A percentile compares a stretch with the other conserved stretches of the same genome.
Evolutionary conservation across 2,329 filamentous ascomycete species (phyloP).

Genomic region (Penicillium sp.): DNA sequence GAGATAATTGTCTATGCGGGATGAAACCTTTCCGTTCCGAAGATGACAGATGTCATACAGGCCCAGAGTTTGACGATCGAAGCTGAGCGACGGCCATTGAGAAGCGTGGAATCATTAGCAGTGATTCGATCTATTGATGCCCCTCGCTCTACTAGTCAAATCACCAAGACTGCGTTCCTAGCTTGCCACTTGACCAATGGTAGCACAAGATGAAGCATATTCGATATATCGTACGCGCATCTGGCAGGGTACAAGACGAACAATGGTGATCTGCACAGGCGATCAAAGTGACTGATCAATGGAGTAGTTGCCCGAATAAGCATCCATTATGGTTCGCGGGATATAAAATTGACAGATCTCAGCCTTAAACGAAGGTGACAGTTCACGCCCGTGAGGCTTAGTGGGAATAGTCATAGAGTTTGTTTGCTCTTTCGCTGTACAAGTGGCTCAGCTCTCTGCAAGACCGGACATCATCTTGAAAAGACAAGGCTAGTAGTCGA

Average conservation of each 20-base stretch:
- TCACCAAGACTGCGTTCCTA: background rate
- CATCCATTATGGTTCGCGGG: background rate
- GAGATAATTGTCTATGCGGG: background rate
- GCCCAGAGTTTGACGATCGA: constrained; percentile 1
- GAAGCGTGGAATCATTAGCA: background rate
- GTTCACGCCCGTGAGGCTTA: background rate
- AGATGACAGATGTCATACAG: constrained; percentile 3
- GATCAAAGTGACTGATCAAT: background rate
- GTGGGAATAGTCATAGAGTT: background rate
- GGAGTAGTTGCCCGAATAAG: background rate
- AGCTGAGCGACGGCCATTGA: background rate
- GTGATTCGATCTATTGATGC: background rate
- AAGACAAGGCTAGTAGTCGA: background rate
- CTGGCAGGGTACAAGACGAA: background rate
- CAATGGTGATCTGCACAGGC: constrained; percentile 1
- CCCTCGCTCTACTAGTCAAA: background rate
- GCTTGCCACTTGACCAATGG: background rate
- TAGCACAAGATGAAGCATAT: background rate
- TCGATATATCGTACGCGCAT: background rate
- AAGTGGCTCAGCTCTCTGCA: background rate
- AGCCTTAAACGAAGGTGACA: background rate
- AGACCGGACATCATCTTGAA: background rate
- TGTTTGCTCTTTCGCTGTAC: no score
- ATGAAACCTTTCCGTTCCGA: background rate
- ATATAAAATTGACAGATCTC: background rate